Evolutionary conservation across 1,139 yeast genomes (phyloP).

Genomic region (Candida sanyaensis): DNA sequence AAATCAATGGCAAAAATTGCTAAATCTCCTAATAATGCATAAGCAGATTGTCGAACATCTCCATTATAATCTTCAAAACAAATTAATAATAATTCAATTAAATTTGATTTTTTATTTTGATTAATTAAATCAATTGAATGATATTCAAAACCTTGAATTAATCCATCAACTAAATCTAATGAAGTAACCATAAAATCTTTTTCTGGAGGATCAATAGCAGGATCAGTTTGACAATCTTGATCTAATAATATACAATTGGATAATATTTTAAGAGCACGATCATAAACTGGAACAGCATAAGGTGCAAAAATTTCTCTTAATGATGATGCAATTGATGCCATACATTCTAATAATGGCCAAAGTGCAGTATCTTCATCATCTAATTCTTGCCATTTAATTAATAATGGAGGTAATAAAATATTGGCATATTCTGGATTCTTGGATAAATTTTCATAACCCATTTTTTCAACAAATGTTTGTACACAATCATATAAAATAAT

Average conservation of each 20-base stretch:
- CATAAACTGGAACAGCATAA: conserved; percentile 86
- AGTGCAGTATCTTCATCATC: conserved; percentile 78
- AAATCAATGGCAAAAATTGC: conserved; percentile 63
- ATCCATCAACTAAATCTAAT: conserved; percentile 85
- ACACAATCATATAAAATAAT: conserved; percentile 85
- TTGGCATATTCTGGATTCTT: conserved; percentile 58
- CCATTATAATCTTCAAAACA: conserved; percentile 76
- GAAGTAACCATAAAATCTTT: conserved; percentile 90
- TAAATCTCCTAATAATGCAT: conserved; percentile 88
- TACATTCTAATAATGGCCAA: conserved; percentile 91
- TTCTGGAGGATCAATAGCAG: conserved; percentile 76
- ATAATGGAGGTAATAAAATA: conserved; percentile 74
- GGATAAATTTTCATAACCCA: conserved; percentile 57
- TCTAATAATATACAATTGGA: conserved; percentile 69
- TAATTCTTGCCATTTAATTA: conserved; percentile 74
- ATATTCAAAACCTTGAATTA: conserved; percentile 81
- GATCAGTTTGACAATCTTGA: conserved; percentile 65
- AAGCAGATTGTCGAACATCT: conserved; percentile 92
- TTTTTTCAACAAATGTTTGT: conserved; percentile 85
- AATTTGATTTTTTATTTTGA: conserved; percentile 34
- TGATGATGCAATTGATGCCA: conserved; percentile 88
- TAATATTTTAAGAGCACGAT: conserved; percentile 72
- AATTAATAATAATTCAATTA: conserved; percentile 64
- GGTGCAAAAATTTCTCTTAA: conserved; percentile 85
- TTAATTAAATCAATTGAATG: conserved; percentile 62